These are phyloP conservation scores for Hypoxylon rickii DNA, from an alignment of 495 filamentous ascomycete genomes.

Conservation along the genomic window DNA sequence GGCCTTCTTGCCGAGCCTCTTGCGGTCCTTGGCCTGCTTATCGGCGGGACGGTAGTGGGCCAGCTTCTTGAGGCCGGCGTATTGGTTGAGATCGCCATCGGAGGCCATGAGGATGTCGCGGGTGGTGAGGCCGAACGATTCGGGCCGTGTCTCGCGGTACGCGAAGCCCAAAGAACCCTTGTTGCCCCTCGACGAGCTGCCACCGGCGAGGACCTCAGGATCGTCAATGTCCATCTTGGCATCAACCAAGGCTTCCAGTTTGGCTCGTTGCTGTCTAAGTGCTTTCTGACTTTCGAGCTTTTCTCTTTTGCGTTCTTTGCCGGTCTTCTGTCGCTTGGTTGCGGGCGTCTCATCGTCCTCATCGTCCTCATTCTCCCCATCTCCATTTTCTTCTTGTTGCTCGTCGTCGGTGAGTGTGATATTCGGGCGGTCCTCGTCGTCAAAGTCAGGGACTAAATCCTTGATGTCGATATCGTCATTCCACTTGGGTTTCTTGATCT, in stretches of 20 bases:
- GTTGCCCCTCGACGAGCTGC: constrained; percentile 23
- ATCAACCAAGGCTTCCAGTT: constrained; percentile 87
- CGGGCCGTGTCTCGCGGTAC: constrained; percentile 92
- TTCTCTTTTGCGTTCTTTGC: constrained; percentile 66
- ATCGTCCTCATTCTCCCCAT: constrained; percentile 41
- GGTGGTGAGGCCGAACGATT: constrained; percentile 83
- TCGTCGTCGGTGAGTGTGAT: constrained; percentile 58
- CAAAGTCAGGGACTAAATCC: constrained; percentile 86
- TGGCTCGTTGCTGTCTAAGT: constrained; percentile 75
- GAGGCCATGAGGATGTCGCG: constrained; percentile 90
- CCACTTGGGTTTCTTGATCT: constrained; percentile 91
- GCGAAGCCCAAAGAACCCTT: constrained; percentile 61
- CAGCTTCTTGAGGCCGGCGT: constrained; percentile 91
- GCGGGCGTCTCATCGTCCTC: constrained; percentile 45
- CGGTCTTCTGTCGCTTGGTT: constrained; percentile 63
- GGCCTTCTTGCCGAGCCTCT: constrained; percentile 88
- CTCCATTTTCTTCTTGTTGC: constrained; percentile 39
- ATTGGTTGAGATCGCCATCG: constrained; percentile 86
- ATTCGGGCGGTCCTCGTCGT: constrained; percentile 58
- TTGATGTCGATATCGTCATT: constrained; percentile 96
- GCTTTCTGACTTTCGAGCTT: constrained; percentile 71
- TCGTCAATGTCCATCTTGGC: constrained; percentile 74
- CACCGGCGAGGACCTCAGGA: constrained; percentile 56
- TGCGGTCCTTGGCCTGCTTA: constrained; percentile 87
- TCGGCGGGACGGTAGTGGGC: constrained; percentile 84